A percentile compares a stretch with the other conserved stretches of the same genome.
Conservation (phyloP, 306 rosid species). For the Arachis stenosperma region DNA sequence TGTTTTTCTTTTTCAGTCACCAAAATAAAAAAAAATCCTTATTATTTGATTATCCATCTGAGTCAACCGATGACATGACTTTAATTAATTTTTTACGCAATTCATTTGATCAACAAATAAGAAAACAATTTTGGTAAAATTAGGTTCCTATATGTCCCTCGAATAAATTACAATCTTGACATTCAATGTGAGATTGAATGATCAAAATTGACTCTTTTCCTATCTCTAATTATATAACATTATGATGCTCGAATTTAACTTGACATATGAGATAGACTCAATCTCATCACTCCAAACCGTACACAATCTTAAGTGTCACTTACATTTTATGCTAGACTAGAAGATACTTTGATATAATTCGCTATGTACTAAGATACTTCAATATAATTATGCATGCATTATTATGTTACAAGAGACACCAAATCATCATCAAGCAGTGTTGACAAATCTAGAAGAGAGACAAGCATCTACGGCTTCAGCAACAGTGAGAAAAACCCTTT, state of each 20-base stretch:
- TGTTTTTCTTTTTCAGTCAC: too few relatives aligned
- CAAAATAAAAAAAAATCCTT: too few relatives aligned
- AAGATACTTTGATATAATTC: background rate
- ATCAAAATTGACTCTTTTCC: background rate
- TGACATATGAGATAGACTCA: background rate
- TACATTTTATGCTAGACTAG: background rate
- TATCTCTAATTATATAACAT: background rate
- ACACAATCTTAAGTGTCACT: background rate
- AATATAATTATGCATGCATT: background rate
- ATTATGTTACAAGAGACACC: background rate
- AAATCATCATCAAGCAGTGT: constrained; percentile 25
- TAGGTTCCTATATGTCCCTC: background rate
- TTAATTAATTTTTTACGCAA: too few relatives aligned
- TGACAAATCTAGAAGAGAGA: constrained; percentile 41
- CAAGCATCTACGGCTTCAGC: constrained; percentile 82
- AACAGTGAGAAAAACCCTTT: constrained; percentile 64
- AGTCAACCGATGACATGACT: too few relatives aligned
- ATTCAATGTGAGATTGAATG: background rate
- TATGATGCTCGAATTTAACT: background rate
- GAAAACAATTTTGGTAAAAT: background rate
- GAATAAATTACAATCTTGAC: background rate
- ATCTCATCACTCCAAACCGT: background rate
- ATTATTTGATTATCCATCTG: too few relatives aligned
- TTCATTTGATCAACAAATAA: background rate
- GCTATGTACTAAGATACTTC: background rate